A percentile compares a stretch with the other conserved stretches of the same genome.
These are phyloP conservation scores for Rhodosporidiobolus sp. DNA, from an alignment of 768 basidiomycete species.

Conservation along the genomic window DNA sequence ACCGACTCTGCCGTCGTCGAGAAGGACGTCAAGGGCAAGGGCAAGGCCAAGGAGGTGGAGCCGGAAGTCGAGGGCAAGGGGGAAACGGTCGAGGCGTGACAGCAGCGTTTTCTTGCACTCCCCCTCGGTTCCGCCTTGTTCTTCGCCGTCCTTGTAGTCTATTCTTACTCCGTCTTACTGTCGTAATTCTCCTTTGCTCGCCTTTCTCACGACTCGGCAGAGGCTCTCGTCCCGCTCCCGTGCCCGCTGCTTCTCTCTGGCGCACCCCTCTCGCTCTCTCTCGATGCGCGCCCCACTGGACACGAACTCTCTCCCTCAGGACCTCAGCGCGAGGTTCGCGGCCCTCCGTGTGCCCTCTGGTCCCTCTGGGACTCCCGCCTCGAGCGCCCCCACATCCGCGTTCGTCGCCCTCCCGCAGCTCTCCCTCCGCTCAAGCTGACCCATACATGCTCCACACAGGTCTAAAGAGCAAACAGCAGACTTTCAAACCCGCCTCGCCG, in stretches of 20 bases:
- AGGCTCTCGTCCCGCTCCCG: neutral
- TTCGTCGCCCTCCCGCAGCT: neutral
- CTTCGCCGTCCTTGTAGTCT: neutral
- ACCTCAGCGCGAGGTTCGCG: constrained; percentile 6
- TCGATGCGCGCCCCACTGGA: neutral
- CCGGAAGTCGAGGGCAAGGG: neutral
- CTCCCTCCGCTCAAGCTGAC: neutral
- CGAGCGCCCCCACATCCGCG: constrained; percentile 3
- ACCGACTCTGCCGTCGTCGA: neutral
- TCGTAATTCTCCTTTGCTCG: neutral
- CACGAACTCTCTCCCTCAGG: constrained; percentile 1
- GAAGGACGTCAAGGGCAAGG: constrained; percentile 30
- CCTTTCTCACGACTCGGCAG: neutral
- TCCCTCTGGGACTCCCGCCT: neutral
- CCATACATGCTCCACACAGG: no score
- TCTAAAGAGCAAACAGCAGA: no score
- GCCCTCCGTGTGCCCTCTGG: neutral
- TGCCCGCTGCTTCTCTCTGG: neutral
- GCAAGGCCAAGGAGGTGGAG: constrained; percentile 23
- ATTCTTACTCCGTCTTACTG: neutral
- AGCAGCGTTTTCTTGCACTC: neutral
- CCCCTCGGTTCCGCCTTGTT: no score
- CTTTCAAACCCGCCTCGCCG: no score
- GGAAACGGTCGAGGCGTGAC: neutral
- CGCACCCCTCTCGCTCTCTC: neutral